These are phyloP conservation scores for Fusarium keratoplasticum DNA, from an alignment of 2,329 filamentous ascomycete genomes.

Conservation along the genomic window DNA sequence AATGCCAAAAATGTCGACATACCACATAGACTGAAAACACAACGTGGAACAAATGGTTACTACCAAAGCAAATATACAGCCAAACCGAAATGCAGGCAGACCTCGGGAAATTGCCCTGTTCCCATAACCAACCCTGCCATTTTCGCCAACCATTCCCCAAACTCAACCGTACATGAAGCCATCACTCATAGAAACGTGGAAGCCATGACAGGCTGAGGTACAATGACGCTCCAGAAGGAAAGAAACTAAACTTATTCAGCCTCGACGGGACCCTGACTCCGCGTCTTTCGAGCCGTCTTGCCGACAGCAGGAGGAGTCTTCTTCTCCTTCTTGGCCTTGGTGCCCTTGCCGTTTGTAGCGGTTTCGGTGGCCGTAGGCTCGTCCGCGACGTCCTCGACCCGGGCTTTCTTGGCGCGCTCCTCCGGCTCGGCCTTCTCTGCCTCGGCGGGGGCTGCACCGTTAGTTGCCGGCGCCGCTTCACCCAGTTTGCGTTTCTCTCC, in stretches of 20 bases:
- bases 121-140: slow-evolving; percentile 28
- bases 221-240: not conserved
- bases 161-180: slow-evolving; percentile 16
- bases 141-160: slow-evolving; percentile 37
- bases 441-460: slow-evolving; percentile 18
- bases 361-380: slow-evolving; percentile 32
- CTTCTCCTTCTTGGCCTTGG: slow-evolving; percentile 52
- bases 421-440: slow-evolving; percentile 43
- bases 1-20: not conserved
- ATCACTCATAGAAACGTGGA: slow-evolving; percentile 1
- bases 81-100: slow-evolving; percentile 26
- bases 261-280: slow-evolving; percentile 56
- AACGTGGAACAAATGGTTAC: slow-evolving; percentile 22
- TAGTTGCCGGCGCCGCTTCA: slow-evolving; percentile 38
- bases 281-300: slow-evolving; percentile 55
- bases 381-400: slow-evolving; percentile 49
- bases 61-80: slow-evolving; percentile 36
- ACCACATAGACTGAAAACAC: not conserved
- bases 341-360: slow-evolving; percentile 44
- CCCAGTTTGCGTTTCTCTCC: slow-evolving; percentile 57
- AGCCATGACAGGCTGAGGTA: not conserved
- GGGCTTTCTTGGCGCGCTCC: slow-evolving; percentile 55
- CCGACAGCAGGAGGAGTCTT: slow-evolving; percentile 49
- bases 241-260: slow-evolving; percentile 20
- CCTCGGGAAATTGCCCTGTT: slow-evolving; percentile 14